Evolutionary conservation across 441 rosid genomes (phyloP), one percentile per base, ranked within the genome.

Genomic region (Daphne laureola): DNA sequence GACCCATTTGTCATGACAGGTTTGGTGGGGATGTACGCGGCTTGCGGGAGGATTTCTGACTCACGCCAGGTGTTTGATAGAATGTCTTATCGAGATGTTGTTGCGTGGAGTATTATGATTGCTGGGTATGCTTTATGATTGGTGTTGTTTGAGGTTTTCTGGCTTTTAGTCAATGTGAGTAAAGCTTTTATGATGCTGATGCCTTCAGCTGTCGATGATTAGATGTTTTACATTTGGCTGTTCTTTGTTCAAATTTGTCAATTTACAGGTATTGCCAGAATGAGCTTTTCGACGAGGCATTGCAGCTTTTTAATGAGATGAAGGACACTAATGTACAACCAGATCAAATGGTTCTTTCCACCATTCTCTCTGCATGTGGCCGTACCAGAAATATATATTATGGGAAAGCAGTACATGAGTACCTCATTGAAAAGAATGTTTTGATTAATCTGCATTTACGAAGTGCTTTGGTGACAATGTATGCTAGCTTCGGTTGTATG

Each of bases 261-360:
- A 46, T 54, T 38, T 43, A 51, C 61, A 76, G 95, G 59, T 81
- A 74, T 64, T 75, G 69, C 46, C 76, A 70, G 42, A 55, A 14
- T 48, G 82, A 75, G 4, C 68, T 52, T 59, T 61, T 75, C 53
- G 72, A 75, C 26, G 78, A 77, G 55, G 88, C 72, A 3, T 58
- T 81, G 55, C 53, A 62, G 66, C 80, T 81, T 52, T 83, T 83
- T 59, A 86, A 86, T 63, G 86, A 81, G 71, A 83, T 86, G 86
- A 70, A 42, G 58, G 51, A 27, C 40, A 67, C 65, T 46, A 62
- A 59, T 60, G 63, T 81, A 23, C 51, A 67, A 61, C 83, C 78
- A 3, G 90, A 86, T 58, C 71, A 61, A 63, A 68, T 76, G 69
- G 53, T 79, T 49, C 81, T 83, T 42, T 78, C 85, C 5, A 78